phyloP scores from a whole-genome alignment of 1,284 basidiomycete genomes.

The Cystobasidium sp. region DNA sequence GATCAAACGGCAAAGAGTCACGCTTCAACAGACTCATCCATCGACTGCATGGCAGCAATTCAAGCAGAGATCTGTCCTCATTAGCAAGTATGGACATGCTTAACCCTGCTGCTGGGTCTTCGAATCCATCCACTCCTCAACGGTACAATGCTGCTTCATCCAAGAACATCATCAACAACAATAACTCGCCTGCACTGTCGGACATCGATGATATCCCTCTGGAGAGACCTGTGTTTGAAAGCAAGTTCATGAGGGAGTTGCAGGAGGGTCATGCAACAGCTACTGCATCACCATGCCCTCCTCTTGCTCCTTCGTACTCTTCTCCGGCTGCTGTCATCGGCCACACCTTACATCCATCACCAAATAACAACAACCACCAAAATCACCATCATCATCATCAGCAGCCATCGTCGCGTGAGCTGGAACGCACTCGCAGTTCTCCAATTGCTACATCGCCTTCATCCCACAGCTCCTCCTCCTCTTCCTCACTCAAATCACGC shows the following conservation, averaged over 20 bases:
- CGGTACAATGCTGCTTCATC: constrained; percentile 8
- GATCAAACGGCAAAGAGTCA: constrained; percentile 16
- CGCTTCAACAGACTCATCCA: constrained; percentile 44
- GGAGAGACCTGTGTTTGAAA: constrained; percentile 37
- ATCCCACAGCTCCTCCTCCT: not conserved
- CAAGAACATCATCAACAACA: not conserved
- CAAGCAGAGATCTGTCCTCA: not conserved
- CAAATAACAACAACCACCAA: constrained; percentile 27
- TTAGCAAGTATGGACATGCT: not conserved
- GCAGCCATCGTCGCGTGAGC: not conserved
- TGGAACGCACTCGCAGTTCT: constrained; percentile 16
- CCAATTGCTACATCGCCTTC: constrained; percentile 10
- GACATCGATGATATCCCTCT: constrained; percentile 34
- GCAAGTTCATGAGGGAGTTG: constrained; percentile 42
- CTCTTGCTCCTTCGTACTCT: constrained; percentile 10
- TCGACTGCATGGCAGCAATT: constrained; percentile 19
- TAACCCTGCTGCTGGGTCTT: not conserved
- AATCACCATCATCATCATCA: not conserved
- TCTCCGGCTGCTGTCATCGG: constrained; percentile 11
- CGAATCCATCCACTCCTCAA: constrained; percentile 20
- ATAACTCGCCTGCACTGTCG: constrained; percentile 25
- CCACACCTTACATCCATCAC: constrained; percentile 1
- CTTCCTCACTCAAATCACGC: constrained; percentile 32
- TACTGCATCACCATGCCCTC: not conserved
- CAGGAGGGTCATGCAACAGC: constrained; percentile 13